Base-by-base conservation (phyloP, 352 stramenopile species). In the Phytophthora quininea region DNA sequence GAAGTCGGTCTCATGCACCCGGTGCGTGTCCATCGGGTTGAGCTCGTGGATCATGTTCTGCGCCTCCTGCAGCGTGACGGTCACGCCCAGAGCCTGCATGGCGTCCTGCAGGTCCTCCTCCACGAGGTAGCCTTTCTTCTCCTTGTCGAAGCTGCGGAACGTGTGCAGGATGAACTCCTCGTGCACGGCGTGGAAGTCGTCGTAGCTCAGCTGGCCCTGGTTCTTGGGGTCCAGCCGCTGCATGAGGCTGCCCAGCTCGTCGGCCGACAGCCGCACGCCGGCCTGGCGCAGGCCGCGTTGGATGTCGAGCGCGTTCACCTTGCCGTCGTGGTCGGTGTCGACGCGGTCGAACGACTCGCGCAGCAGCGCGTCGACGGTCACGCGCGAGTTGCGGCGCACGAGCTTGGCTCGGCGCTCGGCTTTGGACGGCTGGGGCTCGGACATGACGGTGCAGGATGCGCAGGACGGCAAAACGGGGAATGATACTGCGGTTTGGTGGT, bases 41-140 rank as follows among this genome's bases (percentile, higher is more conserved):
- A 95, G 75, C 61, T 95, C 64, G 53, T 82, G 59, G 74, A 95
- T 93, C 86, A 95, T 95, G 40, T 64, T 63, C 48, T 86, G 85
- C n/a, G 84, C 86, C 55, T 95, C 86, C 33, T 83, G 62, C 27
- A 92, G 69, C 64, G 86, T 95, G 32, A 93, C 78, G 12, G 74
- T 71, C 33, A 95, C 77, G 37, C 86, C 86, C 24, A 95, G 67
- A 30, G 77, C 74, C 45, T 88, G 58, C 64, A 95, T 82, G 32
- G 73, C 86, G 12, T 84, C 69, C 57, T 95, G 84, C 42, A 95
- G 65, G 46, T 82, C 73, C 7, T 77, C 62, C 47, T 91, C 84
- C 32, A 91, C 83, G 19, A 95, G 55, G 62, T 80, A 95, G 19
- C 86, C 86, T 63, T 92, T 92, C 47, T 75, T 77, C 24, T 82